Percentiles rank a stretch among this genome's conserved stretches.
Conservation (phyloP, 2,329 filamentous ascomycete species). For the Sporothrix pseudoabietina region DNA sequence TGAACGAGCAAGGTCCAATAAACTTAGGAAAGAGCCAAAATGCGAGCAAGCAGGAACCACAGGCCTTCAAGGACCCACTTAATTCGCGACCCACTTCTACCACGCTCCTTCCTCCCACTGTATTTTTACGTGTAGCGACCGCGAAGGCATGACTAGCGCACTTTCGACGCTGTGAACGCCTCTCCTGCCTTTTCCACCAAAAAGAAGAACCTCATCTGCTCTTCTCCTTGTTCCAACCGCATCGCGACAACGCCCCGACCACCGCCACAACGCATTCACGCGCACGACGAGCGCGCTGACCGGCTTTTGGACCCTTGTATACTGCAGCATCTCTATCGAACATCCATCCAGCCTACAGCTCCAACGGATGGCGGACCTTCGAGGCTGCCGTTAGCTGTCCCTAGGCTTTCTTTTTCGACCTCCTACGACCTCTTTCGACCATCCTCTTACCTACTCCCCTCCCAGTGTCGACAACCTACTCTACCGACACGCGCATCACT, state of each 20-base stretch:
- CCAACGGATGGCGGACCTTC: constrained; percentile 15
- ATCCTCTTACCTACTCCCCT: not conserved
- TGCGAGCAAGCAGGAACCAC: not conserved
- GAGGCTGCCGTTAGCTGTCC: constrained; percentile 12
- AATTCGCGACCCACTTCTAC: constrained; percentile 11
- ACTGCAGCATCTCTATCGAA: too few species aligned
- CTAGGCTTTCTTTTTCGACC: not conserved
- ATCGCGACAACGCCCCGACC: not conserved
- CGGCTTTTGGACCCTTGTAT: not conserved
- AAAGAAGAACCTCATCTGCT: not conserved
- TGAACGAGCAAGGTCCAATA: not conserved
- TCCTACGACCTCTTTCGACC: not conserved
- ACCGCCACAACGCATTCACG: not conserved
- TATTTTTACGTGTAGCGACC: constrained; percentile 17
- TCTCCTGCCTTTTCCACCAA: not conserved
- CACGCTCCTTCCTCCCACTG: constrained; percentile 5
- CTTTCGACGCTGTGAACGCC: not conserved
- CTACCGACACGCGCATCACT: not conserved
- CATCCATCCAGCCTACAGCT: not conserved
- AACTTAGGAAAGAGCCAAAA: not conserved
- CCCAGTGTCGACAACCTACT: not conserved
- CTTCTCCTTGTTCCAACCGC: not conserved
- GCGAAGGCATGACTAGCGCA: constrained; percentile 18
- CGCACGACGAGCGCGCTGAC: not conserved
- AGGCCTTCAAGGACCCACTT: constrained; percentile 7